Percentiles rank a stretch among this genome's conserved stretches.
These are phyloP conservation scores for Leptographium procerum DNA, from an alignment of 2,329 filamentous ascomycete genomes.

Conservation along the genomic window DNA sequence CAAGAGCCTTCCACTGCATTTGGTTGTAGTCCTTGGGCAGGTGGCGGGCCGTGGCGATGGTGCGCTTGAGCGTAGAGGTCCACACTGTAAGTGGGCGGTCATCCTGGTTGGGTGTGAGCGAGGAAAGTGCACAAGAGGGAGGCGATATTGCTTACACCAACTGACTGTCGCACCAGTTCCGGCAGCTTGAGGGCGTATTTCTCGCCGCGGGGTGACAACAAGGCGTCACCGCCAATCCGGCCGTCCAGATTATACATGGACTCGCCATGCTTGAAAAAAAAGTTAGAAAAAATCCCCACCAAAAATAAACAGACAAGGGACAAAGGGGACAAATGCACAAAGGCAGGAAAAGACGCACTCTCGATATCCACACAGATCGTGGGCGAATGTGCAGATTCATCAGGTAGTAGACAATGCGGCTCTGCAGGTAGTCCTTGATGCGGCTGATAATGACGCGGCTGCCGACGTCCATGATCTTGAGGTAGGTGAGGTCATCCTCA, in stretches of 20 bases:
- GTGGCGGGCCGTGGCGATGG: conserved; percentile 81
- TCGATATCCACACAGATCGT: conserved; percentile 89
- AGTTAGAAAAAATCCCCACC: too few relatives aligned
- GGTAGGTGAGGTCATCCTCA: conserved; percentile 80
- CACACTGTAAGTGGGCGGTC: conserved; percentile 51
- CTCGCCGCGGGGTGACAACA: conserved; percentile 75
- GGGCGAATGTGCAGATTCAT: conserved; percentile 98
- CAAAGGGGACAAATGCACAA: neutral
- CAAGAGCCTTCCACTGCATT: conserved; percentile 95
- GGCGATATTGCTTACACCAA: conserved; percentile 51
- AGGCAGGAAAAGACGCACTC: conserved; percentile 43
- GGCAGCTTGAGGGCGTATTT: conserved; percentile 79
- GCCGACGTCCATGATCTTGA: conserved; percentile 95
- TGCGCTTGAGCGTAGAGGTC: conserved; percentile 60
- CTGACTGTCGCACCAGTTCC: conserved; percentile 71
- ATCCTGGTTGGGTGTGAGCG: conserved; percentile 26
- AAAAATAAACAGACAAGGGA: neutral
- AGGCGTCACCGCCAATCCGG: conserved; percentile 84
- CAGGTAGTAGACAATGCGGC: conserved; percentile 91
- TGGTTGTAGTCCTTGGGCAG: conserved; percentile 78
- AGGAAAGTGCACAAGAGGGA: neutral
- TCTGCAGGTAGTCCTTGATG: conserved; percentile 93
- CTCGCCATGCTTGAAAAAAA: conserved; percentile 64
- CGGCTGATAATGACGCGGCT: conserved; percentile 96
- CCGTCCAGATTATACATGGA: conserved; percentile 85